A percentile compares a stretch with the other conserved stretches of the same genome.
Conservation (phyloP, 1,139 yeast species). For the Wickerhamomyces sp. region DNA sequence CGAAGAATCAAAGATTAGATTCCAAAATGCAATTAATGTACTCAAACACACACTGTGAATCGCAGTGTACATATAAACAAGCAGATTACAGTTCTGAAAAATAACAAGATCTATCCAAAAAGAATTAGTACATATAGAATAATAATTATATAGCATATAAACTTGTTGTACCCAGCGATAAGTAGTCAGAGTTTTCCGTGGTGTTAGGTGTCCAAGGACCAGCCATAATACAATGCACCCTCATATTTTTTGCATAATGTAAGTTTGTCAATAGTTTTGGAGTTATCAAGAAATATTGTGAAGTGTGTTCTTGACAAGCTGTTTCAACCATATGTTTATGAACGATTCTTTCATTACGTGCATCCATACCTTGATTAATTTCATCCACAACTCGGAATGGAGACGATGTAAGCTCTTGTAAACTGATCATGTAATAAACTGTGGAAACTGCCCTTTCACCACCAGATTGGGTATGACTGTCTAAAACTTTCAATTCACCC, state of each 20-base stretch:
- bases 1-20: conserved; percentile 37
- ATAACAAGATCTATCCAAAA: no score
- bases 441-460: conserved; percentile 98
- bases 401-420: conserved; percentile 86
- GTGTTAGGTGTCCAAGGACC: conserved; percentile 43
- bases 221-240: conserved; percentile 84
- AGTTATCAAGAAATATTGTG: conserved; percentile 87
- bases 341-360: conserved; percentile 82
- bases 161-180: conserved; percentile 32
- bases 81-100: neutral
- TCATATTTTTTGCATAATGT: conserved; percentile 77
- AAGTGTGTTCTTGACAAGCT: conserved; percentile 59
- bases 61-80: conserved; percentile 3
- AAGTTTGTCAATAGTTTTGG: conserved; percentile 84
- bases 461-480: conserved; percentile 90
- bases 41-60: conserved; percentile 9
- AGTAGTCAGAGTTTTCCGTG: conserved; percentile 22
- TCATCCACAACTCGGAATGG: conserved; percentile 97
- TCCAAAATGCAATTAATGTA: conserved; percentile 25
- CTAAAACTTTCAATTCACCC: conserved; percentile 64
- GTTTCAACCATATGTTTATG: conserved; percentile 87
- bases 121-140: no score
- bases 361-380: conserved; percentile 99
- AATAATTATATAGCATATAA: conserved; percentile 16
- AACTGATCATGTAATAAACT: conserved; percentile 80